phyloP scores from a whole-genome alignment of 1,284 basidiomycete species.

The Ganoderma sinense region DNA sequence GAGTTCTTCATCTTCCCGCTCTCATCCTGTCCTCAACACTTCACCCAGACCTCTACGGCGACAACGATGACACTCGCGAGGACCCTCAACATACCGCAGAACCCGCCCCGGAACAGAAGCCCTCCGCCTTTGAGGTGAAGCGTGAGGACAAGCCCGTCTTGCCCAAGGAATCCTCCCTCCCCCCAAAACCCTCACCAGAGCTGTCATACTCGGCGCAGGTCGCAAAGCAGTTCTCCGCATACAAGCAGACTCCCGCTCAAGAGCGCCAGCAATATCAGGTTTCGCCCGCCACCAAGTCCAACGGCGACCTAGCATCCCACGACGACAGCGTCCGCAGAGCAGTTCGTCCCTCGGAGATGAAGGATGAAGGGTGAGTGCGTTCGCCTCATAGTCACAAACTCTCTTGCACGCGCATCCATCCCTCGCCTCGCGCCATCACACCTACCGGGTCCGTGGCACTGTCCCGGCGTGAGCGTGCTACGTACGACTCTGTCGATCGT shows the following conservation, averaged over 20 bases:
- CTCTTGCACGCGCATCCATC: conserved; percentile 8
- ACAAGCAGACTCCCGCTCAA: conserved; percentile 73
- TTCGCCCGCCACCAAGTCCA: conserved; percentile 24
- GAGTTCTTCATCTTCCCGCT: not conserved
- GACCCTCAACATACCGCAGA: conserved; percentile 23
- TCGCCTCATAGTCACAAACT: conserved; percentile 31
- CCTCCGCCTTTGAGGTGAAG: conserved; percentile 14
- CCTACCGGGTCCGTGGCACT: conserved; percentile 22
- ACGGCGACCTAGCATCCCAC: conserved; percentile 16
- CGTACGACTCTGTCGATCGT: conserved; percentile 28
- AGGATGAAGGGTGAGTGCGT: conserved; percentile 89
- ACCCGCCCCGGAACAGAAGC: conserved; percentile 17
- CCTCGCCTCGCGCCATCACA: conserved; percentile 9
- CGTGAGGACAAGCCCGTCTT: conserved; percentile 23
- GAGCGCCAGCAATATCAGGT: conserved; percentile 60
- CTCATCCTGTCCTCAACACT: not conserved
- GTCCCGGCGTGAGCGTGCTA: conserved; percentile 35
- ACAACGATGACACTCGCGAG: conserved; percentile 32
- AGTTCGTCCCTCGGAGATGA: conserved; percentile 83
- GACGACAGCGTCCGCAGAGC: conserved; percentile 30
- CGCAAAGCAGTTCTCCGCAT: conserved; percentile 73
- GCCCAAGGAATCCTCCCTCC: conserved; percentile 32
- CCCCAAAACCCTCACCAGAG: conserved; percentile 38
- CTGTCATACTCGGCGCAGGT: conserved; percentile 75
- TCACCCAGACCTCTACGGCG: conserved; percentile 33